These are phyloP conservation scores for Cymodocea nodosa DNA, from an alignment of 116 monocot genomes.

Conservation along the genomic window DNA sequence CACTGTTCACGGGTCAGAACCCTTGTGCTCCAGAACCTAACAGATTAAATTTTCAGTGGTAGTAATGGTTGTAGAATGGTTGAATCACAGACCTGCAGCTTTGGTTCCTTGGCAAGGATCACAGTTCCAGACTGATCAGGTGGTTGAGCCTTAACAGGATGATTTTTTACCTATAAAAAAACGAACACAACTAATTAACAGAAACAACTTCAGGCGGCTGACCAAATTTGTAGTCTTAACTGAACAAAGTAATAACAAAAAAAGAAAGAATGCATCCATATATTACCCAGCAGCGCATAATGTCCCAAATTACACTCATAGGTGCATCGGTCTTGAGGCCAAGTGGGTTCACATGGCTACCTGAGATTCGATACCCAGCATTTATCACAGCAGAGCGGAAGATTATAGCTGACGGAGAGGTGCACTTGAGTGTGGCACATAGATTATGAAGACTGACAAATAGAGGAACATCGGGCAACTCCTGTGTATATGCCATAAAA, in stretches of 20 bases:
- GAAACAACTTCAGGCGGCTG: neutral
- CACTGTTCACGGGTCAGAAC: too few species aligned
- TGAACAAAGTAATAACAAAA: neutral
- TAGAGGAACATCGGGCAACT: conserved; percentile 74
- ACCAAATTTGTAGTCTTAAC: neutral
- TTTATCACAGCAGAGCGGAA: conserved; percentile 92
- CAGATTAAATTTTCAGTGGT: too few species aligned
- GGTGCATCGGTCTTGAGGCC: conserved; percentile 92
- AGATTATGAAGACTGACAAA: conserved; percentile 86
- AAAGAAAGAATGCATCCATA: neutral
- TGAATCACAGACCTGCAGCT: conserved; percentile 38
- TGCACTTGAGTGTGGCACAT: conserved; percentile 82
- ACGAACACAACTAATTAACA: neutral
- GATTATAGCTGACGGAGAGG: conserved; percentile 73
- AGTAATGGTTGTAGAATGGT: neutral
- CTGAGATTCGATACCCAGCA: conserved; percentile 90
- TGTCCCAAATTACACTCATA: conserved; percentile 92
- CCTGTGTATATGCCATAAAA: conserved; percentile 29
- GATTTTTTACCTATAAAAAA: conserved; percentile 60
- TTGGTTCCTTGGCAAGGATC: conserved; percentile 83
- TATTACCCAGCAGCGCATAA: conserved; percentile 96
- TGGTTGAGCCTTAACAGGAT: conserved; percentile 75
- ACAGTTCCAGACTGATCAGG: conserved; percentile 68
- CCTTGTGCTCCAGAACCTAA: too few species aligned
- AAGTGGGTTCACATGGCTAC: conserved; percentile 83